Percentiles rank a stretch among this genome's conserved stretches.
Evolutionary conservation across 805 yeast genomes (phyloP).

Genomic region (Pichia heedii): DNA sequence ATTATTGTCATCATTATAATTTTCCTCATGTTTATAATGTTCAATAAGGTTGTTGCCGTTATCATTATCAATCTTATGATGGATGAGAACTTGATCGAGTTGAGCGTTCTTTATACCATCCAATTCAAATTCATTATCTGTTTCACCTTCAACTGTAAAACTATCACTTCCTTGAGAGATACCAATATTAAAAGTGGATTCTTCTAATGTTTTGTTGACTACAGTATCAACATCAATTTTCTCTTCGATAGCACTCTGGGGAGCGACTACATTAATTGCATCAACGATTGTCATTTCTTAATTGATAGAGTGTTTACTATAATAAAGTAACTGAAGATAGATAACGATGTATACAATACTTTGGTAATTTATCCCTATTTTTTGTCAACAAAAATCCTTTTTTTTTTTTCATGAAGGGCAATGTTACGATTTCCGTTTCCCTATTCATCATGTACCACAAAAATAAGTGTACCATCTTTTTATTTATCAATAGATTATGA

Average conservation of each 20-base stretch:
- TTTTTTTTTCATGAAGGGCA: no score
- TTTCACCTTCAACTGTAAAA: background rate
- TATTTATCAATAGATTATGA: background rate
- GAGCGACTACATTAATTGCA: conserved; percentile 2
- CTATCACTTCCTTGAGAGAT: background rate
- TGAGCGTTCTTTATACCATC: background rate
- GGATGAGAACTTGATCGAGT: conserved; percentile 9
- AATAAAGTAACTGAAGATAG: no score
- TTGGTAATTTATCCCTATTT: no score
- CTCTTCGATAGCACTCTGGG: conserved; percentile 4
- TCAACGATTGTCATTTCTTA: conserved; percentile 1
- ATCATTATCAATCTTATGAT: background rate
- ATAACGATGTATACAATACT: no score
- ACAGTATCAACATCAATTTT: conserved; percentile 3
- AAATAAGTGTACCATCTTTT: no score
- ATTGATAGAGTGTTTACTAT: no score
- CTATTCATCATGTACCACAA: no score
- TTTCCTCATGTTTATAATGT: background rate
- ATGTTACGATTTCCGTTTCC: no score
- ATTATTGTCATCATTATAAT: background rate
- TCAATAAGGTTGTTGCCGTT: background rate
- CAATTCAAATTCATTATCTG: background rate
- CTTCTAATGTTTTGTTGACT: background rate
- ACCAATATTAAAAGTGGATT: background rate
- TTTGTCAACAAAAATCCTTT: no score